Evolutionary conservation across 768 basidiomycete species (phyloP).

Genomic region (Kwoniella newhampshirensis): DNA sequence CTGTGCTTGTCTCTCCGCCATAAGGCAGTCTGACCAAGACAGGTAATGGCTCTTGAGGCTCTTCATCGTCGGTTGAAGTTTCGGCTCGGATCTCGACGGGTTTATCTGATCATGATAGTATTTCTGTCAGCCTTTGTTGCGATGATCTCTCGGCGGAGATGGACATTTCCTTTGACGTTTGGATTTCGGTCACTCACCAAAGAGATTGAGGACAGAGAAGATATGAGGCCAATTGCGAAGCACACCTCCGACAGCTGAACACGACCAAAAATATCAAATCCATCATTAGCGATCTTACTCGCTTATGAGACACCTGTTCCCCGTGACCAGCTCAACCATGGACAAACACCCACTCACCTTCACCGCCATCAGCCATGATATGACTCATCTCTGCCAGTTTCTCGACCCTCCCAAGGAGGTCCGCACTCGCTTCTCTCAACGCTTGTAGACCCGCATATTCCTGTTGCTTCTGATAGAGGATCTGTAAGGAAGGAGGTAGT

Average conservation of each 20-base stretch:
- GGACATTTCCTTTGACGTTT: no score
- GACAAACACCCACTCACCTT: conserved; percentile 50
- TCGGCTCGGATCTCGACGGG: conserved; percentile 8
- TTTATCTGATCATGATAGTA: conserved; percentile 15
- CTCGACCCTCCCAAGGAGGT: conserved; percentile 47
- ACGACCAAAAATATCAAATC: neutral
- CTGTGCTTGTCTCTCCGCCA: conserved; percentile 18
- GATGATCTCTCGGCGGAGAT: neutral
- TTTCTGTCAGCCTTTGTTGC: neutral
- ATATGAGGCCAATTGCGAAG: conserved; percentile 55
- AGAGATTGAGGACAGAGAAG: conserved; percentile 53
- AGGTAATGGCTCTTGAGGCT: conserved; percentile 37
- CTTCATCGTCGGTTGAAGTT: conserved; percentile 28
- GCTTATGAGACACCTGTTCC: neutral
- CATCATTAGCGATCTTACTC: neutral
- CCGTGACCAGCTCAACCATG: no score
- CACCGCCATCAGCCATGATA: conserved; percentile 54
- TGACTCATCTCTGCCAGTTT: conserved; percentile 53
- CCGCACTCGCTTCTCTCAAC: conserved; percentile 44
- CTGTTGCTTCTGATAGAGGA: conserved; percentile 53
- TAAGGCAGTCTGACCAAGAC: conserved; percentile 45
- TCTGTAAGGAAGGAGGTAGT: conserved; percentile 37
- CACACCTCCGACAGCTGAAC: conserved; percentile 52
- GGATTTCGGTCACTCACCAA: conserved; percentile 51
- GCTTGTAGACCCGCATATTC: conserved; percentile 53